Conservation (phyloP, 768 basidiomycete genomes). For the Boletus rubroflammeus region DNA sequence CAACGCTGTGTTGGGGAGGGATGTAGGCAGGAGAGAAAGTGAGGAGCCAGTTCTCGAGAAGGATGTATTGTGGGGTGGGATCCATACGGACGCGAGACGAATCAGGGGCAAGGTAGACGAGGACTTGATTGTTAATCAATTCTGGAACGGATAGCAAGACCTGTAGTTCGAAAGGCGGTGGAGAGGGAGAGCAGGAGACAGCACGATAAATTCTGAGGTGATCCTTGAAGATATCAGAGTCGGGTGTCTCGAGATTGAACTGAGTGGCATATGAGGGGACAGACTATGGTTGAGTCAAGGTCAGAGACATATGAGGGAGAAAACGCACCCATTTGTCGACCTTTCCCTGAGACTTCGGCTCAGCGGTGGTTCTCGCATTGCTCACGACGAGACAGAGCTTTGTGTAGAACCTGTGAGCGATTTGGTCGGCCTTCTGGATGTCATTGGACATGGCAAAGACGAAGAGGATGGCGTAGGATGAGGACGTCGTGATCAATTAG, state of each 20-base stretch:
- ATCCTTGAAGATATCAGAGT: slow-evolving; percentile 64
- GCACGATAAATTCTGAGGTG: slow-evolving; percentile 57
- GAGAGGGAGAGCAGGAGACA: slow-evolving; percentile 34
- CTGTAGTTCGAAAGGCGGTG: slow-evolving; percentile 58
- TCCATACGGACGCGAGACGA: slow-evolving; percentile 61
- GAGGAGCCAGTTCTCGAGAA: slow-evolving; percentile 71
- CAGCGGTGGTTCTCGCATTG: slow-evolving; percentile 64
- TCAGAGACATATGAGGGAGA: neutral
- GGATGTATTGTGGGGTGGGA: slow-evolving; percentile 62
- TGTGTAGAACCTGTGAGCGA: slow-evolving; percentile 77
- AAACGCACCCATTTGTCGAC: slow-evolving; percentile 78
- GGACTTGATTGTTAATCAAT: slow-evolving; percentile 62
- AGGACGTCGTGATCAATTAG: slow-evolving; percentile 18
- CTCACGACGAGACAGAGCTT: slow-evolving; percentile 77
- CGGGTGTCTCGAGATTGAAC: slow-evolving; percentile 83
- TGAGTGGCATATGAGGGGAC: slow-evolving; percentile 22
- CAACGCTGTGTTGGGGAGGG: slow-evolving; percentile 19
- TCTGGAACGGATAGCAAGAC: slow-evolving; percentile 72
- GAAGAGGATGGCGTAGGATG: neutral
- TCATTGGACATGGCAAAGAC: slow-evolving; percentile 48
- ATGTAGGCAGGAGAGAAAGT: slow-evolving; percentile 35
- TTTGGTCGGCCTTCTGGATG: slow-evolving; percentile 75
- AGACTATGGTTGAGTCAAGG: neutral
- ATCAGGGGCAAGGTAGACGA: slow-evolving; percentile 61
- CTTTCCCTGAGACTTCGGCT: slow-evolving; percentile 43